Base-by-base conservation (phyloP, 805 yeast species). In the Saccharomycopsis fodiens region DNA sequence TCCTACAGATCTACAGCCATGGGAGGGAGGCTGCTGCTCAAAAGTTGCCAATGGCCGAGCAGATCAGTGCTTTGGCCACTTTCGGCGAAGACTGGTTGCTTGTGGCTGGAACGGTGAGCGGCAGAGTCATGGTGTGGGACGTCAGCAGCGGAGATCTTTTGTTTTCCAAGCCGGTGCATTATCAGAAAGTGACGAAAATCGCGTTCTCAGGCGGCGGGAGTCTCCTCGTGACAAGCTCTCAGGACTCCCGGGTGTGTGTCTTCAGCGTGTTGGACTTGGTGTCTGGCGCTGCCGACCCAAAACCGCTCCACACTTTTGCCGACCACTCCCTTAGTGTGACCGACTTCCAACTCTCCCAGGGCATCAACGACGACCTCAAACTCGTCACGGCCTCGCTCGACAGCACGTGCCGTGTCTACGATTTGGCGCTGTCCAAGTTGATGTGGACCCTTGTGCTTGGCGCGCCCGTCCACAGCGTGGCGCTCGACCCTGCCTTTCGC, bases 71-170 rank as follows among this genome's bases (percentile, higher is more conserved):
- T 57, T 55, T 86, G 41, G 66, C 74, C 0, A 55, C 76, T 3
- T 49, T 57, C 23, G 57, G 57, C 23, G 51, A 54, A 15, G 52
- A 52, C 17, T 81, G 83, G 72, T 58, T 85, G 34, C 61, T 93
- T 21, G 81, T 78, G 4, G 95, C 82, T 37, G 88, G 91, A 49
- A 72, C 93, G 44, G 59, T 68, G 48, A 57, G 81, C n/a, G 97
- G 97, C 10, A 75, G 79, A 53, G 52, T 93, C 13, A 84, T 84
- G 57, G 61, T 89, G 1, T 91, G 97, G 97, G 95, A 87, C 55
- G 58, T 89, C 42, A 62, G 71, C 7, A 82, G 93, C 1, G 97
- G 97, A 0, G 63, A 76, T 20, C 68, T 93, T 39, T 57, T 89
- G 20, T 68, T 75, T 39, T 94, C 78, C 3, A 78, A 77, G 57